phyloP scores from a whole-genome alignment of 495 filamentous ascomycete genomes.

The Thozetella sp. region DNA sequence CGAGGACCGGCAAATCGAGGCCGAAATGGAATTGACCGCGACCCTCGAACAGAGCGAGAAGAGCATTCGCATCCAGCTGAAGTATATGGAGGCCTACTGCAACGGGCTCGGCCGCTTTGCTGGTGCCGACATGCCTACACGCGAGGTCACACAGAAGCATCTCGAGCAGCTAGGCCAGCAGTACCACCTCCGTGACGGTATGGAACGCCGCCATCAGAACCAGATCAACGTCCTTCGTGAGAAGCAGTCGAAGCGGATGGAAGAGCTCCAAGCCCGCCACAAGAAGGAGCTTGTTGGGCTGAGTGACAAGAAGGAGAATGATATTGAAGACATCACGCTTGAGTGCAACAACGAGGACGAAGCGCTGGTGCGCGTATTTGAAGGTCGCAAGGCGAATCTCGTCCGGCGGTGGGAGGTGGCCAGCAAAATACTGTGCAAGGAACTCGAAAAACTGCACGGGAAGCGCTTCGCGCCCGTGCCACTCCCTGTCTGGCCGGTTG shows the following conservation, averaged over 20 bases:
- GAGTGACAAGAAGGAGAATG: conserved; percentile 49
- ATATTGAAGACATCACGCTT: conserved; percentile 59
- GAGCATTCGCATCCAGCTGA: conserved; percentile 68
- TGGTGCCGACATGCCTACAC: conserved; percentile 26
- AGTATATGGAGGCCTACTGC: conserved; percentile 81
- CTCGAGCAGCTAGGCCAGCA: conserved; percentile 69
- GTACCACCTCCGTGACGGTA: conserved; percentile 66
- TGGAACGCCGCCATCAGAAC: conserved; percentile 69
- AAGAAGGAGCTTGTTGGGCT: conserved; percentile 61
- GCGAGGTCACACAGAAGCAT: conserved; percentile 59
- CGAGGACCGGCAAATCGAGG: conserved; percentile 74
- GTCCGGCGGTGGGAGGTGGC: conserved; percentile 63
- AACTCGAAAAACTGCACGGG: conserved; percentile 54
- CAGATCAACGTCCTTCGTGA: conserved; percentile 83
- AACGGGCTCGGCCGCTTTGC: conserved; percentile 45
- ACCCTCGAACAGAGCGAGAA: conserved; percentile 52
- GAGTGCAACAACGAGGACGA: conserved; percentile 57
- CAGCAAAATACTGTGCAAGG: conserved; percentile 62
- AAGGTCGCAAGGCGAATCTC: conserved; percentile 51
- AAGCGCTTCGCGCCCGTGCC: conserved; percentile 50
- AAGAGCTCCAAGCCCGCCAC: conserved; percentile 67
- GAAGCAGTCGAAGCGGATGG: conserved; percentile 69
- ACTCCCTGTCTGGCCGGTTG: conserved; percentile 42
- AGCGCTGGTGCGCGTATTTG: conserved; percentile 45
- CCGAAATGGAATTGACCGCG: conserved; percentile 63